These are phyloP conservation scores for Geotrichum restrictum DNA, from an alignment of 1,139 yeast species.

Conservation along the genomic window DNA sequence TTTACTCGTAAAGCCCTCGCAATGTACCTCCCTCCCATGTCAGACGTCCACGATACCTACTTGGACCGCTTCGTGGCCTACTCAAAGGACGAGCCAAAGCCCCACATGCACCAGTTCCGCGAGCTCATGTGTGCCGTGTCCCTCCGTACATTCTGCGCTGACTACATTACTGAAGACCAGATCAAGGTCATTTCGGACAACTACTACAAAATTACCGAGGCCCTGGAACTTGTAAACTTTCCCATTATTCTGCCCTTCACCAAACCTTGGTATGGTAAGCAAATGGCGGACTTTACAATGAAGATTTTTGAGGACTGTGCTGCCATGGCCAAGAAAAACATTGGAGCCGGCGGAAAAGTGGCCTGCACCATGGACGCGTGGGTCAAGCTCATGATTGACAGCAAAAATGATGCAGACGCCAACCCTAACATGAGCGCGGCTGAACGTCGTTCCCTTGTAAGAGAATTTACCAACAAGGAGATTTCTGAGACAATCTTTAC, in stretches of 20 bases:
- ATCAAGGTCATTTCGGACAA: conserved; percentile 84
- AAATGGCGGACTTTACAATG: conserved; percentile 91
- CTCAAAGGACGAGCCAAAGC: conserved; percentile 55
- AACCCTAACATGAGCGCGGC: conserved; percentile 41
- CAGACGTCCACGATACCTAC: conserved; percentile 75
- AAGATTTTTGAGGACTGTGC: conserved; percentile 85
- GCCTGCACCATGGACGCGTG: conserved; percentile 93
- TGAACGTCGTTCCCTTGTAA: conserved; percentile 56
- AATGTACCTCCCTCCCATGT: conserved; percentile 78
- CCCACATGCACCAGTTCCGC: conserved; percentile 89
- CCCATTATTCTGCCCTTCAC: conserved; percentile 94
- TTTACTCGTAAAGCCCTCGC: conserved; percentile 82
- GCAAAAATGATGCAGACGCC: conserved; percentile 50
- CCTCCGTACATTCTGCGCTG: conserved; percentile 91
- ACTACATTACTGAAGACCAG: conserved; percentile 86
- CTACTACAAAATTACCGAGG: conserved; percentile 87
- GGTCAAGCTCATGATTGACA: conserved; percentile 79
- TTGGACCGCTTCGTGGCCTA: conserved; percentile 59
- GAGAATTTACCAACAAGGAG: conserved; percentile 85
- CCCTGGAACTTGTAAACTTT: conserved; percentile 93
- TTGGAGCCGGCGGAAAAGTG: conserved; percentile 74
- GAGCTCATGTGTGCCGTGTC: conserved; percentile 94
- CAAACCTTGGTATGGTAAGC: conserved; percentile 96
- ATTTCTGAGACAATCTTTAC: conserved; percentile 95
- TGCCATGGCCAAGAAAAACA: conserved; percentile 72